Evolutionary conservation across 768 basidiomycete species (phyloP), one percentile per base, ranked within the genome.

Genomic region (Boletus rufocinnamomeus): DNA sequence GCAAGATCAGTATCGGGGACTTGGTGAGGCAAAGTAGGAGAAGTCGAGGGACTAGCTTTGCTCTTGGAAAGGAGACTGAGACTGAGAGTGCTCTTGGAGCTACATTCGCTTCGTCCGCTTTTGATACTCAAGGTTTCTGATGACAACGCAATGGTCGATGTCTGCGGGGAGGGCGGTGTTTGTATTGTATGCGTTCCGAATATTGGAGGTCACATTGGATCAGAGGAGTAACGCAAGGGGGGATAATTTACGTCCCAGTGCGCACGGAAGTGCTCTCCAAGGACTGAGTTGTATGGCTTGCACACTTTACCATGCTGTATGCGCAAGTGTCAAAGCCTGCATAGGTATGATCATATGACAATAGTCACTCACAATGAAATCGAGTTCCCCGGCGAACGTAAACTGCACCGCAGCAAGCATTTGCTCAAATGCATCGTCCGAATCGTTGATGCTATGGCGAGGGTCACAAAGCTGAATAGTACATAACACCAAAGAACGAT

Each of bases 401-500:
- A 93, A 98, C 41, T 94, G 82, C 43, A 98, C 71, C 6, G 92
- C 89, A 41, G 94, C 89, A n/a, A 98, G 77, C 89, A 98, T 95
- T 43, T 96, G 85, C 63, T 95, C 90, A 63, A 99, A 87, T n/a
- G 93, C 87, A 71, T 96, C 93, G 35, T 87, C 81, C 21, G 89
- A 91, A 68, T 96, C 93, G 65, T 96, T 97, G 67, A 98, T 91
- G 40, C 95, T 97, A 72, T 9, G 50, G 37, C 25, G 43, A 52
- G 41, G 32, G 54, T 52, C 46, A 52, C 41, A 41, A 21, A 50
- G 38, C 30, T 45, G 52, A 57, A 40, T 21, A 43, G 54, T 37
- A 27, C 9, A 21, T 5, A 35, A 25, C n/a, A 38, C 7, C 21
- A 21, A 55, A 56, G 41, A n/a, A 40, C 23, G 35, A 84, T 88